Evolutionary conservation across 2,329 filamentous ascomycete species (phyloP), one percentile per base, ranked within the genome.

Genomic region (Colletotrichum tofieldiae): DNA sequence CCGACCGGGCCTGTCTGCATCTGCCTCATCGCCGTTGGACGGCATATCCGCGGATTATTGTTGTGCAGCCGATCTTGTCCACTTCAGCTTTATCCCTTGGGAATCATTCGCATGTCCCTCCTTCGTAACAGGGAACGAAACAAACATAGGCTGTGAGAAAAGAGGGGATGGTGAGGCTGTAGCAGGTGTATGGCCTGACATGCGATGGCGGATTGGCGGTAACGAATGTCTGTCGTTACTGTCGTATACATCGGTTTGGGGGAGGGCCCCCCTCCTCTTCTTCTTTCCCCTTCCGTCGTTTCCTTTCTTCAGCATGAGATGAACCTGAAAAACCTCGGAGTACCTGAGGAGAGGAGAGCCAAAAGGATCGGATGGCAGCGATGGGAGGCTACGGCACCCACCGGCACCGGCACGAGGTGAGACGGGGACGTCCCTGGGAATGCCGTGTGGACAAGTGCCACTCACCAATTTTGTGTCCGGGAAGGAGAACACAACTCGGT

Each of bases 1-100:
- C 65, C 65, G 65, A 60, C 65, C 59, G 16, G 58, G 59, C 69
- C 60, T 68, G n/a, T 63, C 35, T 58, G 37, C 37, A 58, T 11
- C 14, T 58, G 55, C 37, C n/a, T 26, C n/a, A 26, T 26, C n/a
- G 26, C 37, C n/a, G 35, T 39, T 56, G 54, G n/a, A 26, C 54
- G 35, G 35, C 54, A 56, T 26, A 26, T 11, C 29, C 16, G 9
- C 29, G 18, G 7, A 37, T 35, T 51, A 32, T 51, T 58, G 16
- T 45, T 26, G 39, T 45, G 65, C 56, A 54, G 23, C 18, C 23
- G 45, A 29, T 43, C 37, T 55, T 47, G 49, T 55, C 41, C 56
- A 67, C 16, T 55, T 32, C n/a, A n/a, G 47, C 23, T 51, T 60
- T 5, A 43, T 43, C 64, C 52, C 64, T 66, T 55, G 12, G n/a